A percentile compares a stretch with the other conserved stretches of the same genome.
These are phyloP conservation scores for Cetraspora pellucida DNA, from an alignment of 192 early-diverging fungal species.

Conservation along the genomic window DNA sequence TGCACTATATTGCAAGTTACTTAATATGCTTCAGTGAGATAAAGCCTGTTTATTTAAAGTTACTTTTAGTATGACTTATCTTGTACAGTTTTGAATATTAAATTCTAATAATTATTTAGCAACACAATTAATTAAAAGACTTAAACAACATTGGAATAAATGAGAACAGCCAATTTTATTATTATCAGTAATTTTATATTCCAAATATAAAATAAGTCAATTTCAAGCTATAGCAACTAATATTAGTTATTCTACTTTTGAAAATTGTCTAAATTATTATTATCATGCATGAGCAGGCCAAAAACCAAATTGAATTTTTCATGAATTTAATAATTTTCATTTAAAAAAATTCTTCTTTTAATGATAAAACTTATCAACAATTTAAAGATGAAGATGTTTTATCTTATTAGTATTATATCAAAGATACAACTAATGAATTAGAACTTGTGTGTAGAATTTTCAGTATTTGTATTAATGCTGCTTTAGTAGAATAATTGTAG, in stretches of 20 bases:
- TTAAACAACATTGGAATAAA: background rate
- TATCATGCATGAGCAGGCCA: constrained; percentile 3
- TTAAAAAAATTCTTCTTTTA: constrained; percentile 16
- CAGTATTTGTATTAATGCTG: constrained; percentile 16
- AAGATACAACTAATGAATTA: constrained; percentile 1
- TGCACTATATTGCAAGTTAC: background rate
- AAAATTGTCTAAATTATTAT: constrained; percentile 1
- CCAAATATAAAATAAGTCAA: constrained; percentile 3
- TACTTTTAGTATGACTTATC: background rate
- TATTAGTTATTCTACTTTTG: background rate
- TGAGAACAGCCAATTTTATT: constrained; percentile 11
- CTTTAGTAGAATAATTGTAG: background rate
- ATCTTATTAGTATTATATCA: no score
- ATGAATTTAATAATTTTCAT: background rate
- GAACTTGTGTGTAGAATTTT: constrained; percentile 19
- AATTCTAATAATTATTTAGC: background rate
- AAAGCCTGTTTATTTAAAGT: constrained; percentile 23
- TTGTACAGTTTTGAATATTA: constrained; percentile 12
- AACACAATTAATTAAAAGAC: background rate
- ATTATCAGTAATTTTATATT: background rate
- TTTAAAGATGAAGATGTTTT: constrained; percentile 6
- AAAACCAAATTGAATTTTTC: constrained; percentile 6
- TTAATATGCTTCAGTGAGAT: constrained; percentile 10
- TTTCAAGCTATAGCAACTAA: background rate
- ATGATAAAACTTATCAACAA: background rate